phyloP scores from a whole-genome alignment of 1,139 yeast species.

The Hemisphaericaspora lyxosophila region DNA sequence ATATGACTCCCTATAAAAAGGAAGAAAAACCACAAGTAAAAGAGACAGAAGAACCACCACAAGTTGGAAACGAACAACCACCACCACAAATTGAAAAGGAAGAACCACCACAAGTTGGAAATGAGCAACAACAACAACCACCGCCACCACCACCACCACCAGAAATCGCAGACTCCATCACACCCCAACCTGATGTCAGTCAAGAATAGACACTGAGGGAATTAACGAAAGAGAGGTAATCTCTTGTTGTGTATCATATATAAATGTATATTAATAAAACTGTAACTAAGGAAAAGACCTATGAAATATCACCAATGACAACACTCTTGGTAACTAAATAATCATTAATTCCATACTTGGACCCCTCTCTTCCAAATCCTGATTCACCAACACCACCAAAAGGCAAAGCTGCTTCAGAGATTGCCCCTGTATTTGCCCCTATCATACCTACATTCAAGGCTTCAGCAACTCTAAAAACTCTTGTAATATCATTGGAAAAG shows the following conservation, averaged over 20 bases:
- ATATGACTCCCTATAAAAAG: conserved; percentile 18
- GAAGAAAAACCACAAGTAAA: neutral
- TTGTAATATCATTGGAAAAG: conserved; percentile 43
- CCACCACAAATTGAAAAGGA: too few species aligned
- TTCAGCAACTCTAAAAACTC: conserved; percentile 53
- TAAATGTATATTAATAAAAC: neutral
- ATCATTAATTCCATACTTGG: conserved; percentile 44
- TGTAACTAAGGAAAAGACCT: conserved; percentile 3
- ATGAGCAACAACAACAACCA: too few species aligned
- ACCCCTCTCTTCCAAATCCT: conserved; percentile 52
- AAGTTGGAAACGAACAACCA: too few species aligned
- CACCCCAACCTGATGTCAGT: neutral
- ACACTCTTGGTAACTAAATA: conserved; percentile 34
- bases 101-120: too few species aligned
- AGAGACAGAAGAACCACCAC: too few species aligned
- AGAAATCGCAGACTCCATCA: too few species aligned
- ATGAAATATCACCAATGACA: conserved; percentile 21
- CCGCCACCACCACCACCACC: too few species aligned
- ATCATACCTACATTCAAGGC: conserved; percentile 48
- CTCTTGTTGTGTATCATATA: too few species aligned
- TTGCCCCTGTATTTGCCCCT: conserved; percentile 45
- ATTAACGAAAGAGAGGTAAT: neutral
- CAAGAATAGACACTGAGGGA: neutral
- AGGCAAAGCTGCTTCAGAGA: conserved; percentile 48
- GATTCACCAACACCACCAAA: conserved; percentile 48